Evolutionary conservation across 2,329 filamentous ascomycete genomes (phyloP).

Genomic region (Exutisphaerella laricina): DNA sequence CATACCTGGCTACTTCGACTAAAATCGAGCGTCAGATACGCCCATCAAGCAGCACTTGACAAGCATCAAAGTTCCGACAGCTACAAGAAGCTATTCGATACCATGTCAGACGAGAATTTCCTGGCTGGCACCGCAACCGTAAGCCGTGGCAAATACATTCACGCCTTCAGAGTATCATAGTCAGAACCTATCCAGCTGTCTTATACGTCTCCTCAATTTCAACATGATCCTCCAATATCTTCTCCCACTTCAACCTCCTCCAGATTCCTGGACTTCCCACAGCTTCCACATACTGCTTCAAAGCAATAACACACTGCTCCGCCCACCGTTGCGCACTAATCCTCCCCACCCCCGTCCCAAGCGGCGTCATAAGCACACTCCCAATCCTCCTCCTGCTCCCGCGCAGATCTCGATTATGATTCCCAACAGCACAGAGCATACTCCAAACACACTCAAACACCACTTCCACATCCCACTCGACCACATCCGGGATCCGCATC

Average conservation of each 20-base stretch:
- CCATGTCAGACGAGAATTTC: neutral
- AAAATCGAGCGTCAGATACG: neutral
- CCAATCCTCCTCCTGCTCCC: slow-evolving; percentile 32
- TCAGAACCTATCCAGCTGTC: neutral
- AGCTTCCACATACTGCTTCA: slow-evolving; percentile 50
- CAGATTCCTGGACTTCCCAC: slow-evolving; percentile 41
- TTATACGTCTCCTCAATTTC: slow-evolving; percentile 23
- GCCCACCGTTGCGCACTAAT: slow-evolving; percentile 48
- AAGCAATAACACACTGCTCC: slow-evolving; percentile 45
- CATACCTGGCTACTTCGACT: neutral
- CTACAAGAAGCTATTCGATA: slow-evolving; percentile 1
- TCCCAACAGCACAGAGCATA: slow-evolving; percentile 46
- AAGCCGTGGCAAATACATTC: neutral
- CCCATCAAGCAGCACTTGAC: neutral
- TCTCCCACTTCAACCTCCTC: slow-evolving; percentile 37
- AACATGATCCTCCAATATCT: slow-evolving; percentile 23
- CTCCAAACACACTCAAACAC: slow-evolving; percentile 53
- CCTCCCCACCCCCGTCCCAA: slow-evolving; percentile 46
- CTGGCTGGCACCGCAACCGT: neutral
- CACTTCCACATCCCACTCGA: slow-evolving; percentile 48
- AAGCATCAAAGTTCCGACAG: neutral
- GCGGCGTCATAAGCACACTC: slow-evolving; percentile 48
- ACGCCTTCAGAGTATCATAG: neutral
- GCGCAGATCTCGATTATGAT: slow-evolving; percentile 38
- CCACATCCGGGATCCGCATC: slow-evolving; percentile 45